A percentile compares a stretch with the other conserved stretches of the same genome.
These are phyloP conservation scores for Penicillium chermesinum DNA, from an alignment of 495 filamentous ascomycete genomes.

Conservation along the genomic window DNA sequence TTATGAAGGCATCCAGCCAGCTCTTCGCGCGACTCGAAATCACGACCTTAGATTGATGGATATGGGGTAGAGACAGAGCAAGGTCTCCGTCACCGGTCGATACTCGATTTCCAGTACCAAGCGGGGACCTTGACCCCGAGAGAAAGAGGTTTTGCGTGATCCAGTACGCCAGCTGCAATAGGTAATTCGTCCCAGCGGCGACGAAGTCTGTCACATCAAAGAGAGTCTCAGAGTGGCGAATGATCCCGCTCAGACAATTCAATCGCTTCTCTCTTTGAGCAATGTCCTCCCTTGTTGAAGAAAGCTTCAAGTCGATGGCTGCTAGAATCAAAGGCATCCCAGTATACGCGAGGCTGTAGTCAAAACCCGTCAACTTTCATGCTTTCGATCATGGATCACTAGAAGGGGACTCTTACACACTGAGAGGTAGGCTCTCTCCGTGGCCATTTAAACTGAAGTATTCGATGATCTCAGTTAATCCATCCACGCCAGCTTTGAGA, in stretches of 20 bases:
- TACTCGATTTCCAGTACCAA: neutral
- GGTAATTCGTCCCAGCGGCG: conserved; percentile 26
- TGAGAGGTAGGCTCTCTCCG: conserved; percentile 24
- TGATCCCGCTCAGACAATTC: conserved; percentile 23
- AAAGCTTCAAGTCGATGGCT: conserved; percentile 34
- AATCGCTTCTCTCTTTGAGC: conserved; percentile 18
- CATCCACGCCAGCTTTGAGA: conserved; percentile 19
- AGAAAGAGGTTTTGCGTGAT: conserved; percentile 29
- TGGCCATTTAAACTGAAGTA: conserved; percentile 26
- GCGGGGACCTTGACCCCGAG: neutral
- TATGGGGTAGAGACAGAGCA: neutral
- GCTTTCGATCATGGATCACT: too few species aligned
- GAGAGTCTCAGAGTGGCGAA: conserved; percentile 25
- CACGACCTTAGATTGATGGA: neutral
- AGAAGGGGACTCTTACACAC: too few species aligned
- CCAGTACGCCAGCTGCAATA: conserved; percentile 28
- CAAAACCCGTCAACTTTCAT: neutral
- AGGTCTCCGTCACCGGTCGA: neutral
- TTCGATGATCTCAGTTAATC: conserved; percentile 24
- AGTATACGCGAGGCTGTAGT: conserved; percentile 23
- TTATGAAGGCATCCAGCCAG: conserved; percentile 31
- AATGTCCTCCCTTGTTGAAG: conserved; percentile 18
- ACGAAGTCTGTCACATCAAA: conserved; percentile 35
- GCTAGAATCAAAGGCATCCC: conserved; percentile 32
- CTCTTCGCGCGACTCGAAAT: conserved; percentile 9